Evolutionary conservation across 768 basidiomycete species (phyloP), one percentile per base, ranked within the genome.

Genomic region (Auricularia auricula-judae): DNA sequence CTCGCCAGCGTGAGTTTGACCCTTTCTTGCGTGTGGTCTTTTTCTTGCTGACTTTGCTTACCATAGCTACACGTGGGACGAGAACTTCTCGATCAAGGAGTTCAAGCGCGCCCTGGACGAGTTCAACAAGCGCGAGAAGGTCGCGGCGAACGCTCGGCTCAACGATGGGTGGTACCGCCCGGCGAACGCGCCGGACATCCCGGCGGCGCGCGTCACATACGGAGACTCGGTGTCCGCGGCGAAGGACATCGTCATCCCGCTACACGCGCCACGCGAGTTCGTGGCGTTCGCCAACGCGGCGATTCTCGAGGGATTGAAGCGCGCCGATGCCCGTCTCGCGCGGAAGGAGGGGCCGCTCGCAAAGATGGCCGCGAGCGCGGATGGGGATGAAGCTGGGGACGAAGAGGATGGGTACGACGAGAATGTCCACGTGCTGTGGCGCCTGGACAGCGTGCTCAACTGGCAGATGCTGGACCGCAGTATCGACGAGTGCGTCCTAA

Each of bases 41-140:
- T 29, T 29, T 2, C 29, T 2, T 29, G 29, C 29, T 29, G 29
- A 29, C 2, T 29, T 2, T 3, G 2, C 29, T 29, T 29, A 1
- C 2, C 5, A 8, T 33, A 66, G 65, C 5, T 66, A 66, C 36
- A 23, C 54, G 0, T 66, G 65, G 65, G 64, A 66, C 44, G 59
- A 58, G 54, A 42, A 18, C 34, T 66, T 66, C 36, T 33, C 56
- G 11, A 59, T 61, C 42, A 3, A 58, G 29, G 65, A 56, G 12
- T 66, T 65, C 56, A 51, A 33, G n/a, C 23, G 44, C 21, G 29
- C 23, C 36, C 33, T 65, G 11, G 61, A 62, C 42, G 21, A 11
- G 7, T 65, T 53, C 65, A 65, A 65, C 65, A 8, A 47, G 43
- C 21, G 14, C 11, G 61, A 65, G 42, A 44, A 33, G 34, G 29